Evolutionary conservation across 805 yeast species (phyloP).

Genomic region (Kockiozyma suomiensis): DNA sequence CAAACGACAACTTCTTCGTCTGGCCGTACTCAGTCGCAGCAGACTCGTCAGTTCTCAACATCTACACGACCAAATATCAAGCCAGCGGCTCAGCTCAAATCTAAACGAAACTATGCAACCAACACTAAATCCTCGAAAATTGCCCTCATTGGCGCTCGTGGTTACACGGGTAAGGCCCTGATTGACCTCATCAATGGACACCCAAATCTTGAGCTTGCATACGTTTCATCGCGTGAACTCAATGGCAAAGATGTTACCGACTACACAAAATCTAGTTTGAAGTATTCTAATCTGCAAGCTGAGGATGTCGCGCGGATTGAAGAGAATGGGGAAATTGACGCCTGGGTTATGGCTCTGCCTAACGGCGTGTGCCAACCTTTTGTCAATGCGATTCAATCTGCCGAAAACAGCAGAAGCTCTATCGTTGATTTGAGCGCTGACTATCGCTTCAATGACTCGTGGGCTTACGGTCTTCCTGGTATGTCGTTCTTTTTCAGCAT

Average conservation of each 20-base stretch:
- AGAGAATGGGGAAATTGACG: slow-evolving; percentile 75
- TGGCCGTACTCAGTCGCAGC: slow-evolving; percentile 2
- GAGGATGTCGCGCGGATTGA: slow-evolving; percentile 85
- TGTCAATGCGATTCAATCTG: slow-evolving; percentile 47
- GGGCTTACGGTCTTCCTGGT: slow-evolving; percentile 90
- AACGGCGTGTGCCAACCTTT: slow-evolving; percentile 85
- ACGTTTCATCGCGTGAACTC: slow-evolving; percentile 95
- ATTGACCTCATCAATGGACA: slow-evolving; percentile 84
- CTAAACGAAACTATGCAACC: slow-evolving; percentile 3
- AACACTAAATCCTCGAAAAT: slow-evolving; percentile 67
- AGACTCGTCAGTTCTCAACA: slow-evolving; percentile 20
- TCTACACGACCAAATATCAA: slow-evolving; percentile 10
- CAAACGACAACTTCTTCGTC: not conserved
- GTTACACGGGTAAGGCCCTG: slow-evolving; percentile 93
- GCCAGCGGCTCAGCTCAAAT: not conserved
- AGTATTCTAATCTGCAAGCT: slow-evolving; percentile 82
- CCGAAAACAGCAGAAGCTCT: slow-evolving; percentile 67
- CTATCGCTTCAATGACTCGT: slow-evolving; percentile 88
- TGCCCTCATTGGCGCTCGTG: slow-evolving; percentile 98
- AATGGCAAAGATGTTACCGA: slow-evolving; percentile 85
- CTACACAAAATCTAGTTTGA: slow-evolving; percentile 67
- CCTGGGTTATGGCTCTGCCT: slow-evolving; percentile 99
- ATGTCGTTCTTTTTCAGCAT: not conserved
- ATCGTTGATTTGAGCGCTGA: slow-evolving; percentile 95
- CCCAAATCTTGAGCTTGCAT: slow-evolving; percentile 82